Evolutionary conservation across 1,284 basidiomycete genomes (phyloP).

Genomic region (Moesziomyces sp.): DNA sequence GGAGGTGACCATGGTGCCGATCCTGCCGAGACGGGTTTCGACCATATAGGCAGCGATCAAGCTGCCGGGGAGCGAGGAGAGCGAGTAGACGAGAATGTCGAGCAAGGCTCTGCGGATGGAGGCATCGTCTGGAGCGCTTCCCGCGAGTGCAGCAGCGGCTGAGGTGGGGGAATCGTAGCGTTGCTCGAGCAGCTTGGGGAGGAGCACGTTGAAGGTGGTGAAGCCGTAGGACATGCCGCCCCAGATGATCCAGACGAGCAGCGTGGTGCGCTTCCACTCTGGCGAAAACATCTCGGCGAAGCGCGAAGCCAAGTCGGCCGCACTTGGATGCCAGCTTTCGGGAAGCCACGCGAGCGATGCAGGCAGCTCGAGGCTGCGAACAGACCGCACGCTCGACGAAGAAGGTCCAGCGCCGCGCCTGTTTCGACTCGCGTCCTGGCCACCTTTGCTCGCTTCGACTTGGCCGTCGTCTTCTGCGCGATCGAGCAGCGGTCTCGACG

Average conservation of each 20-base stretch:
- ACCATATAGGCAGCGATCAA: conserved; percentile 91
- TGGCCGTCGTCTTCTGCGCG: neutral
- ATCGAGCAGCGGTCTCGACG: conserved; percentile 10
- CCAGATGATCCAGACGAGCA: conserved; percentile 71
- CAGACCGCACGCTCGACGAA: neutral
- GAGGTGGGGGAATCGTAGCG: conserved; percentile 17
- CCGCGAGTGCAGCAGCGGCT: conserved; percentile 1
- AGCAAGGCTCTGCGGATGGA: conserved; percentile 32
- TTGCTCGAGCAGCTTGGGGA: conserved; percentile 80
- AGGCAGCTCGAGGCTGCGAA: conserved; percentile 10
- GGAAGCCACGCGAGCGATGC: conserved; percentile 34
- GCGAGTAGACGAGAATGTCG: conserved; percentile 59
- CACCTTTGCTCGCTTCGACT: conserved; percentile 9
- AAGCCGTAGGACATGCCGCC: conserved; percentile 73
- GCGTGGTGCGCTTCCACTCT: conserved; percentile 83
- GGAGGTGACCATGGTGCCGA: conserved; percentile 73
- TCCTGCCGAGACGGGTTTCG: conserved; percentile 80
- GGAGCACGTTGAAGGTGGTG: conserved; percentile 96
- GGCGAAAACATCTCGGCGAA: conserved; percentile 81
- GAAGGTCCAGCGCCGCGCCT: conserved; percentile 8
- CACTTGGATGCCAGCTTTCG: conserved; percentile 29
- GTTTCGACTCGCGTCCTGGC: conserved; percentile 3
- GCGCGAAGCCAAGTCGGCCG: conserved; percentile 71
- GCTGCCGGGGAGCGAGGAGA: conserved; percentile 56
- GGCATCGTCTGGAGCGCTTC: conserved; percentile 22